Base-by-base conservation (phyloP, 306 rosid genomes). In the Citrullus amarus region DNA sequence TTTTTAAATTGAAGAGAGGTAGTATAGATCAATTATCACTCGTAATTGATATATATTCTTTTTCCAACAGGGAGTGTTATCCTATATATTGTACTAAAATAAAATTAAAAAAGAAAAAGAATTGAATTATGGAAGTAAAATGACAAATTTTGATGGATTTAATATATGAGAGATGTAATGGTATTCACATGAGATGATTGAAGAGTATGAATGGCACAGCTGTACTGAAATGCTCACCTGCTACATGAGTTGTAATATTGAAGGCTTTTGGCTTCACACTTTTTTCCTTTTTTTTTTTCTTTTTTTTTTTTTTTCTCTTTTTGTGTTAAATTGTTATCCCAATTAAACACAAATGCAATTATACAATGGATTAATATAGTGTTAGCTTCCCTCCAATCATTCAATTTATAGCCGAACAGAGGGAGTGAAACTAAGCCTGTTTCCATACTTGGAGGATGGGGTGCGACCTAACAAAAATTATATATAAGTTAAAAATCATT, bases 221-320 rank as follows among this genome's bases (percentile, higher is more conserved):
- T 69, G 75, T 69, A 69, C 73, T 69, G 50, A 22, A 41, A 17
- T 28, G 20, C 48, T 39, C 75, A 69, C 50, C 51, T 44, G 54
- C 54, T 43, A 48, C 75, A 44, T 69, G 75, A 69, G 75, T 69
- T 69, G 75, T 69, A 43, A 69, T 69, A 69, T 44, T 69, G 55
- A 69, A 20, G 38, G n/a, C 75, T 22, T 20, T 44, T 34, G 75
- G 8, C 75, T 10, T 69, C 75, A 69, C 75, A n/a, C 17, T 5
- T 43, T 68, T 3, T 51, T 6, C 28, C 25, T 13, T 13, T 50
- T 50, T 10, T 53, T 10, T 11, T 22, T 60, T 5, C 13, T 10
- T 22, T 60, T 2, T 12, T 28, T 22, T 0, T 25, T 0, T 25
- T 0, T 25, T 0, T 25, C 28, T 25, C 28, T 0, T 59, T 22